Percentiles rank a stretch among this genome's conserved stretches.
These are phyloP conservation scores for Colletotrichum sp. DNA, from an alignment of 2,329 filamentous ascomycete genomes.

Conservation along the genomic window DNA sequence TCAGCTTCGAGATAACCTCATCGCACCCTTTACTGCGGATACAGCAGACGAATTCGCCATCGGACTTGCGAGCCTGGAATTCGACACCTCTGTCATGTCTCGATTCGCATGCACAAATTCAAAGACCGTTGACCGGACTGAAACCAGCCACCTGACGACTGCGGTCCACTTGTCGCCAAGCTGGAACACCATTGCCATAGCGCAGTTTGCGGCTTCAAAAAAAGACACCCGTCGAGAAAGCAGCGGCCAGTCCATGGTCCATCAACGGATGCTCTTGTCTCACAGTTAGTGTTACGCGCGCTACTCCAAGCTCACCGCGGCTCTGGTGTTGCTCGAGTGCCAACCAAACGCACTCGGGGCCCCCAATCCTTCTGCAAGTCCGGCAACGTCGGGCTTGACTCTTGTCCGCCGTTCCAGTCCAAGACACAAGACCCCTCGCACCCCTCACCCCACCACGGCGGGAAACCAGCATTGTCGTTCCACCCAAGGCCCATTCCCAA, in stretches of 20 bases:
- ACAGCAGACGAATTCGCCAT: not conserved
- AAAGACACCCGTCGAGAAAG: not conserved
- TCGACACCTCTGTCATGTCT: not conserved
- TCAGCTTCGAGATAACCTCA: not conserved
- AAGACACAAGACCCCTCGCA: not conserved
- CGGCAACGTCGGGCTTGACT: not conserved
- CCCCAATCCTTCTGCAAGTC: not conserved
- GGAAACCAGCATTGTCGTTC: slow-evolving; percentile 1
- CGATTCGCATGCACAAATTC: not conserved
- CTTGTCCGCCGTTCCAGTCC: not conserved
- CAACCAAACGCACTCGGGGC: not conserved
- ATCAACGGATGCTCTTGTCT: not conserved
- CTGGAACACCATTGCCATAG: not conserved
- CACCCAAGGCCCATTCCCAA: slow-evolving; percentile 2
- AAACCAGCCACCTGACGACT: not conserved
- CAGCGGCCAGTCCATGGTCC: not conserved
- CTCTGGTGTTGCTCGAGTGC: not conserved
- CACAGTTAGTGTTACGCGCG: not conserved
- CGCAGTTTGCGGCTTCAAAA: not conserved
- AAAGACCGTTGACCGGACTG: not conserved
- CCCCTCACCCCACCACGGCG: slow-evolving; percentile 3
- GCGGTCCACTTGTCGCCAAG: not conserved
- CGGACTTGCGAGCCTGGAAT: not conserved
- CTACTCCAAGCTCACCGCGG: not conserved
- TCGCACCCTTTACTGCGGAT: not conserved